phyloP scores from a whole-genome alignment of 306 rosid genomes.

The Cucurbita ficifolia region DNA sequence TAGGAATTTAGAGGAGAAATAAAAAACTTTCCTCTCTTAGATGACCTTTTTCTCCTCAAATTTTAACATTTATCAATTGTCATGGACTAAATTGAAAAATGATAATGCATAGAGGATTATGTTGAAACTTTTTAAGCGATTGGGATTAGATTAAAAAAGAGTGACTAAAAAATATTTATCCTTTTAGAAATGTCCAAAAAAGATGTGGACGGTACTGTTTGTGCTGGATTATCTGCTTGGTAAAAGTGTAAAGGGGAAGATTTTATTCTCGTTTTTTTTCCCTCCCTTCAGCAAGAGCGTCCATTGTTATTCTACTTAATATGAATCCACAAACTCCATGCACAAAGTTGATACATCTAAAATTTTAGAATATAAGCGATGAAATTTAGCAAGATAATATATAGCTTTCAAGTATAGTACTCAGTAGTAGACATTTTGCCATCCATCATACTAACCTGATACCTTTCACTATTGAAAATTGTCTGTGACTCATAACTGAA shows the following conservation, averaged over 20 bases:
- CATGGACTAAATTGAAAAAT: background rate
- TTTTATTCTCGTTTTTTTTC: background rate
- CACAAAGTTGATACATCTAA: background rate
- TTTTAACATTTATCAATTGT: background rate
- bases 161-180: background rate
- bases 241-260: background rate
- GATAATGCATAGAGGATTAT: background rate
- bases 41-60: background rate
- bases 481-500: slow-evolving; percentile 7
- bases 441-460: background rate
- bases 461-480: background rate
- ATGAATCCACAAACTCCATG: background rate
- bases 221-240: background rate
- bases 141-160: background rate
- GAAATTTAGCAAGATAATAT: background rate
- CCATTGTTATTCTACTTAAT: background rate
- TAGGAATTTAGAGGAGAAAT: background rate
- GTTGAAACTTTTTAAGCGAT: background rate
- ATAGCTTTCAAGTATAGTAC: background rate
- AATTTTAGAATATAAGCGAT: background rate
- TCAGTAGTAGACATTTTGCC: background rate
- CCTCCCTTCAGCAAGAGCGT: background rate
- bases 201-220: background rate
- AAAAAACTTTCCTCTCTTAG: background rate
- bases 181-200: background rate